A percentile compares a stretch with the other conserved stretches of the same genome.
These are phyloP conservation scores for Aspergillus sp. DNA, from an alignment of 2,329 filamentous ascomycete species.

Conservation along the genomic window DNA sequence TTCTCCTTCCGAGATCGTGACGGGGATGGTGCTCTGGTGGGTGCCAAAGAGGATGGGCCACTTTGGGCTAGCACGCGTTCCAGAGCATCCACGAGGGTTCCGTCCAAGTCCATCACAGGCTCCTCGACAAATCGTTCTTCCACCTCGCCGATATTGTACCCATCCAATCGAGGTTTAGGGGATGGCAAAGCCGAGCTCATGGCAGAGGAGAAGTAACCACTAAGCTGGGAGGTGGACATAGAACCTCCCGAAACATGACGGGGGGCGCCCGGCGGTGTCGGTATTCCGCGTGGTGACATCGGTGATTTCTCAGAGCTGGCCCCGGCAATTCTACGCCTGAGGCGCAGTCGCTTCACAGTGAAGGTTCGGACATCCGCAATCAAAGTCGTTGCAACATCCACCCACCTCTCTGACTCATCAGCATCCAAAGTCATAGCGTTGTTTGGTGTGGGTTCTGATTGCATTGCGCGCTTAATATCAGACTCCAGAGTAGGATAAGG, in stretches of 20 bases:
- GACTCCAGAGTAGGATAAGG: slow-evolving; percentile 53
- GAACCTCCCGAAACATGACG: slow-evolving; percentile 25
- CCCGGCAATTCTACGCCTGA: slow-evolving; percentile 47
- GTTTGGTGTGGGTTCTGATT: slow-evolving; percentile 50
- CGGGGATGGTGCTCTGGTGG: slow-evolving; percentile 43
- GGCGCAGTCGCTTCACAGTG: slow-evolving; percentile 56
- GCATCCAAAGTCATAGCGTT: slow-evolving; percentile 35
- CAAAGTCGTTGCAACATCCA: slow-evolving; percentile 58
- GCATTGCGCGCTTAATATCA: slow-evolving; percentile 59
- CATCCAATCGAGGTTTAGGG: slow-evolving; percentile 15
- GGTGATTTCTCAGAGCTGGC: slow-evolving; percentile 18
- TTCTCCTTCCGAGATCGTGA: slow-evolving; percentile 36
- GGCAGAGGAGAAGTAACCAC: slow-evolving; percentile 25
- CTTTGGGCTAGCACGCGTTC: slow-evolving; percentile 54
- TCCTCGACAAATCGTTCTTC: slow-evolving; percentile 56
- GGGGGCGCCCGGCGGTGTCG: slow-evolving; percentile 24
- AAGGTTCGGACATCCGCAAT: slow-evolving; percentile 56
- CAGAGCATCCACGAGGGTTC: slow-evolving; percentile 57
- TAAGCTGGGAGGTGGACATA: slow-evolving; percentile 26
- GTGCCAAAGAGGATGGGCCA: slow-evolving; percentile 41
- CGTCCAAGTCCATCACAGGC: slow-evolving; percentile 57
- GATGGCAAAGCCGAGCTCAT: slow-evolving; percentile 27
- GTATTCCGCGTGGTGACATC: slow-evolving; percentile 20
- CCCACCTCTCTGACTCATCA: slow-evolving; percentile 48
- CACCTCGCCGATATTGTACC: slow-evolving; percentile 30